Evolutionary conservation across 1,139 yeast species (phyloP).

Genomic region (Yamadazyma diospyri): DNA sequence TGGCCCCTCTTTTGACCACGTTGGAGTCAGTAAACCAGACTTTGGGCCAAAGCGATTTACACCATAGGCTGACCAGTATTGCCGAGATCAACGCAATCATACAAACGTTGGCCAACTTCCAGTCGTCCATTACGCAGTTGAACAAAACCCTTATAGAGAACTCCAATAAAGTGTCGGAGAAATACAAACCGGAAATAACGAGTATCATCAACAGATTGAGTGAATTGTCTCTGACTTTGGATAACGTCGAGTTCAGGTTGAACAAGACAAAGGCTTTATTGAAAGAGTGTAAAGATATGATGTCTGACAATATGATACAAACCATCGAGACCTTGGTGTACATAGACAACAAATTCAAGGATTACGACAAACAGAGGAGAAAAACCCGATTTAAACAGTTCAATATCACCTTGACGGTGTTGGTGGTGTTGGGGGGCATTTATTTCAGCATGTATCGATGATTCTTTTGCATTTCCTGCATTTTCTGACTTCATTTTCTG

Average conservation of each 20-base stretch:
- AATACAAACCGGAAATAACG: constrained; percentile 26
- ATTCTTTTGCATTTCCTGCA: not conserved
- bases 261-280: constrained; percentile 23
- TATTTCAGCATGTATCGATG: constrained; percentile 14
- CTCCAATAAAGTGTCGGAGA: constrained; percentile 14
- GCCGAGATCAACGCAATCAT: constrained; percentile 11
- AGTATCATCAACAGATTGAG: constrained; percentile 27
- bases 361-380: constrained; percentile 23
- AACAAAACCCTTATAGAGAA: constrained; percentile 6
- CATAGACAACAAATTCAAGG: constrained; percentile 26
- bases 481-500: too few species aligned
- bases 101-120: constrained; percentile 7
- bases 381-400: constrained; percentile 28
- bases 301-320: constrained; percentile 26
- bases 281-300: constrained; percentile 23
- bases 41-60: constrained; percentile 4
- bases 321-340: constrained; percentile 33
- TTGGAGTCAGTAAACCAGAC: constrained; percentile 12
- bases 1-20: constrained; percentile 13
- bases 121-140: constrained; percentile 11
- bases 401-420: constrained; percentile 18
- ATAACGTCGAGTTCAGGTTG: constrained; percentile 27
- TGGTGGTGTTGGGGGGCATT: constrained; percentile 22
- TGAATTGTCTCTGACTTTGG: constrained; percentile 24
- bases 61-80: constrained; percentile 3